A percentile compares a stretch with the other conserved stretches of the same genome.
Conservation (phyloP, 768 basidiomycete genomes). For the Suillus luteus region DNA sequence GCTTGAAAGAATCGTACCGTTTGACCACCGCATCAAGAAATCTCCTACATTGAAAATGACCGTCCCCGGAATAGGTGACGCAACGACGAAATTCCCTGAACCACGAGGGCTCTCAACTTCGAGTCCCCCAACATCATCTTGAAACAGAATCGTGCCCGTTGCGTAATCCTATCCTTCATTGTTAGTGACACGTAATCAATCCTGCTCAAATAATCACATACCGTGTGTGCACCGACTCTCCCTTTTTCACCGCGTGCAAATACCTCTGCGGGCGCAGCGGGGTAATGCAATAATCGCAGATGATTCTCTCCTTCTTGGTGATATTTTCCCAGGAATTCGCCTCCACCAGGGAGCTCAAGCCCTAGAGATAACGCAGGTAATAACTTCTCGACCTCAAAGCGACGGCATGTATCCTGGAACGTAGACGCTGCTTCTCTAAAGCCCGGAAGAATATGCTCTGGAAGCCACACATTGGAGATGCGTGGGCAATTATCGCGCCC, state of each 20-base stretch:
- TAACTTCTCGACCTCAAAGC: slow-evolving; percentile 36
- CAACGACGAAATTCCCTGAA: slow-evolving; percentile 46
- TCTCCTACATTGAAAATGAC: slow-evolving; percentile 56
- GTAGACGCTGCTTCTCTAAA: slow-evolving; percentile 53
- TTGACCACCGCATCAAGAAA: slow-evolving; percentile 50
- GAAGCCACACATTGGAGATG: slow-evolving; percentile 62
- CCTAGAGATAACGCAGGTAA: slow-evolving; percentile 52
- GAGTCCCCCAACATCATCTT: slow-evolving; percentile 61
- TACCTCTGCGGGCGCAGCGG: slow-evolving; percentile 32
- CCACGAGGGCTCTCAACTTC: slow-evolving; percentile 58
- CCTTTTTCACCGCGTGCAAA: slow-evolving; percentile 33
- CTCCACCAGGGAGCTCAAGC: slow-evolving; percentile 39
- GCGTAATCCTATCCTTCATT: slow-evolving; percentile 47
- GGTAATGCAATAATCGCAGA: slow-evolving; percentile 60
- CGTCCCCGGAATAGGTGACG: slow-evolving; percentile 45
- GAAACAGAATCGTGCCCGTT: slow-evolving; percentile 58
- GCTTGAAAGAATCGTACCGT: slow-evolving; percentile 17
- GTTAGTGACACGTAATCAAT: background rate
- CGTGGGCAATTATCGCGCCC: slow-evolving; percentile 41
- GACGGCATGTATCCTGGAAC: slow-evolving; percentile 49
- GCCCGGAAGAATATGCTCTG: slow-evolving; percentile 51
- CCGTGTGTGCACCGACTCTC: slow-evolving; percentile 39
- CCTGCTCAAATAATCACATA: slow-evolving; percentile 1
- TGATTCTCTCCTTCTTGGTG: slow-evolving; percentile 53
- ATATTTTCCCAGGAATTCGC: slow-evolving; percentile 43